Evolutionary conservation across 768 basidiomycete genomes (phyloP), one percentile per base, ranked within the genome.

Genomic region (Russula sp.): DNA sequence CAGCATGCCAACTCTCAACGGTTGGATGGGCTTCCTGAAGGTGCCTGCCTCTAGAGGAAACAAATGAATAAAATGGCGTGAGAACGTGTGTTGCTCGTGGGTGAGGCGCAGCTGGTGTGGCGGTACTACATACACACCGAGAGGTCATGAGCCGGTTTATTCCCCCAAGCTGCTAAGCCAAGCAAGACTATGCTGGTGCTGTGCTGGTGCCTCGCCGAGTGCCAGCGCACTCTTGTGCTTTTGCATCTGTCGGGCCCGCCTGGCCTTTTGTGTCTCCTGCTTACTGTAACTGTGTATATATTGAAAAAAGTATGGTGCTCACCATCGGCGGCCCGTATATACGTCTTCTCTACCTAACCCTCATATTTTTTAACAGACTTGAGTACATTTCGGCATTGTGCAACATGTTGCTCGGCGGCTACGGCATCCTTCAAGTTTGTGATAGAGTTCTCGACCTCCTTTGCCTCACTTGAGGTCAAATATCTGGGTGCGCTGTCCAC

Each of bases 311-410:
- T 5, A 29, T 32, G 38, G 22, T 8, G 42, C 7, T 20, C 20
- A 36, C 13, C 7, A 9, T 16, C 43, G 35, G 20, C 10, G 7
- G 7, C 34, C 3, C 8, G 5, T 13, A 32, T 5, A 58, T 46
- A 76, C 14, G 72, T 70, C 74, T 85, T 85, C 69, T 87, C 83
- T 8, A 77, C 75, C 36, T 73, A 73, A 20, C 73, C 71, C 36
- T 87, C 73, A 52, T 84, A 81, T 68, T 82, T 83, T 63, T 83
- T 63, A 38, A 81, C 77, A 49, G 78, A 76, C 69, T 83, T 77
- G 66, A 87, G 70, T 36, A 71, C 72, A 50, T 72, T 76, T 57
- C 81, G 75, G 69, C 35, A 57, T 25, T 47, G 59, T 9, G 59
- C 22, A n/a, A 66, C n/a, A 22, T 50, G 56, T 32, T 59, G 61